Evolutionary conservation across 768 basidiomycete genomes (phyloP).

Genomic region (Mycena galopus): DNA sequence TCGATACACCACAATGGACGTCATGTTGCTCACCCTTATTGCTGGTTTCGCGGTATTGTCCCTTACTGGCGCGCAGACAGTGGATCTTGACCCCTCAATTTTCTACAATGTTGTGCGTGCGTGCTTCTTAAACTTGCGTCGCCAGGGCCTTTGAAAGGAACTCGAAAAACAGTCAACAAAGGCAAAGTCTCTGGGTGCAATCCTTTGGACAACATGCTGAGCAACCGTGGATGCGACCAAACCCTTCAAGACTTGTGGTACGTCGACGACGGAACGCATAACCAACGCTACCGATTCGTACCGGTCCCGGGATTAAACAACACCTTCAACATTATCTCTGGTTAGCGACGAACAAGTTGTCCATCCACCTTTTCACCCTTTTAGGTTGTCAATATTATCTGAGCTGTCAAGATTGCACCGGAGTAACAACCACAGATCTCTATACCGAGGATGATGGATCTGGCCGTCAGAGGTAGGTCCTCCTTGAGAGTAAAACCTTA

Average conservation of each 20-base stretch:
- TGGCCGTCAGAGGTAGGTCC: conserved; percentile 27
- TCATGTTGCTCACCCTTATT: conserved; percentile 9
- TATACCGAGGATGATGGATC: conserved; percentile 24
- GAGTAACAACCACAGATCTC: conserved; percentile 21
- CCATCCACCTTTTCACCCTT: not conserved
- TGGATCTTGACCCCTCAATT: conserved; percentile 24
- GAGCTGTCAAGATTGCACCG: conserved; percentile 20
- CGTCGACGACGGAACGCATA: conserved; percentile 25
- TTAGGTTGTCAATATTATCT: conserved; percentile 30
- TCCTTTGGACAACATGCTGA: conserved; percentile 31
- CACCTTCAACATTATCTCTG: conserved; percentile 32
- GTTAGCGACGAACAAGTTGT: not conserved
- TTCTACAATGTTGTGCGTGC: conserved; percentile 28
- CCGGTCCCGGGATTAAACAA: conserved; percentile 29
- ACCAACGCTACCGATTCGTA: conserved; percentile 35
- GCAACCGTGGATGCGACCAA: conserved; percentile 32
- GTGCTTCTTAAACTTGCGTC: not conserved
- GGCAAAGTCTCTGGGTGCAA: conserved; percentile 30
- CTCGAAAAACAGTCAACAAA: conserved; percentile 1
- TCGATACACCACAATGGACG: not conserved
- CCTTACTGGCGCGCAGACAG: conserved; percentile 21
- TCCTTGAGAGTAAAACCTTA: not conserved
- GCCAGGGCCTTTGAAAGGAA: not conserved
- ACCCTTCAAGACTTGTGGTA: conserved; percentile 28
- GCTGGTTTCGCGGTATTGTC: conserved; percentile 4